Evolutionary conservation across 345 rosid genomes (phyloP), one percentile per base, ranked within the genome.

Genomic region (Salix viminalis): DNA sequence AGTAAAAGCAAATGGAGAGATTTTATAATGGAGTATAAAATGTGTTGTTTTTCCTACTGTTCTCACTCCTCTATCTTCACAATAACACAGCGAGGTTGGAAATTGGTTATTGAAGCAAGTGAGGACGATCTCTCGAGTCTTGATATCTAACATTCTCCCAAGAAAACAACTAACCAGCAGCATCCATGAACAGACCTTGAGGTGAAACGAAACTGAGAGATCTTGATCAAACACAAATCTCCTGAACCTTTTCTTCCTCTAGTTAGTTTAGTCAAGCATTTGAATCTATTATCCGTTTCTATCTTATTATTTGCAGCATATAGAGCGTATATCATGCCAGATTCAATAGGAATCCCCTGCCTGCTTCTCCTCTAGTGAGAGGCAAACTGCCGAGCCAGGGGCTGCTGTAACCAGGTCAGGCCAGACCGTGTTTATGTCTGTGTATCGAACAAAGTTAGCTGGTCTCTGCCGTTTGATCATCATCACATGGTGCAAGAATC

Each of bases 401-500:
- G 36, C 84, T 16, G 54, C 72, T 7, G 79, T 83, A 61, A 84
- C 79, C 65, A 81, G 87, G 80, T 77, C 86, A 30, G 87, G 89
- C 50, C 88, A 88, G 76, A 88, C 85, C 30, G 84, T 83, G 1
- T 75, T 81, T 5, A 77, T 81, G 82, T 87, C 87, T n/a, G 88
- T 81, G 5, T 88, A 86, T 68, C 80, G 77, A 65, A 86, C 88
- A 74, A 81, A 84, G 83, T 58, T 88, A 21, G 88, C 88, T 0
- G 86, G 85, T 16, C 79, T 81, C 72, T 79, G 83, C 67, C 82
- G 87, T 13, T 74, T 84, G 76, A 81, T 90, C 83, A 84, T 88
- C 3, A 60, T 88, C 28, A 85, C 87, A 46, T 89, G 93, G 93
- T 88, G 84, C 83, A 86, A 84, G 82, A 85, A 85, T 42, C 74